These are phyloP conservation scores for Aureobasidium pullulans DNA, from an alignment of 2,329 filamentous ascomycete genomes.

Conservation along the genomic window DNA sequence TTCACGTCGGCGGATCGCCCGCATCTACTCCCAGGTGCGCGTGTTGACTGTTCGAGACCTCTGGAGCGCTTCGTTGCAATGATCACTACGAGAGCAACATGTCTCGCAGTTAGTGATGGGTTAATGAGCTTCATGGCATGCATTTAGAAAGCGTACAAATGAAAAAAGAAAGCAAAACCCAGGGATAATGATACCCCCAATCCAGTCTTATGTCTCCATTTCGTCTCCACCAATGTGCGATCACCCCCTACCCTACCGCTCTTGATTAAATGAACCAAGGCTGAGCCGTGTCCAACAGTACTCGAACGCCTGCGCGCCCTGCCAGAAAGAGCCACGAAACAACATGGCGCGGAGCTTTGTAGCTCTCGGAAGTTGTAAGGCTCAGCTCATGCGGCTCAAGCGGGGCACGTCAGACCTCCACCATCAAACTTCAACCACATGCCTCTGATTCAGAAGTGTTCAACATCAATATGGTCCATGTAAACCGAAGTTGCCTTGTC, in stretches of 20 bases:
- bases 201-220: neutral
- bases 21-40: slow-evolving; percentile 1
- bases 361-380: neutral
- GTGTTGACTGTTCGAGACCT: neutral
- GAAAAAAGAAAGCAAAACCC: slow-evolving; percentile 12
- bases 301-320: too few relatives aligned
- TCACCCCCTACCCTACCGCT: too few relatives aligned
- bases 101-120: slow-evolving; percentile 11
- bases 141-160: slow-evolving; percentile 15
- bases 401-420: neutral
- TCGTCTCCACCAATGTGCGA: neutral
- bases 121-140: slow-evolving; percentile 14
- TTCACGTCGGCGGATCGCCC: neutral
- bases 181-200: slow-evolving; percentile 12
- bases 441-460: neutral
- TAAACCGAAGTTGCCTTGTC: too few relatives aligned
- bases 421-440: neutral
- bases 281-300: too few relatives aligned
- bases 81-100: neutral
- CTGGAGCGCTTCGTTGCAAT: neutral
- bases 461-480: too few relatives aligned
- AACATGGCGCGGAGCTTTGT: too few relatives aligned
- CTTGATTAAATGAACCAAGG: too few relatives aligned
- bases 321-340: too few relatives aligned
- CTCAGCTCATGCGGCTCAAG: neutral